Conservation (phyloP, 2,329 filamentous ascomycete species). For the Colletotrichum destructivum region DNA sequence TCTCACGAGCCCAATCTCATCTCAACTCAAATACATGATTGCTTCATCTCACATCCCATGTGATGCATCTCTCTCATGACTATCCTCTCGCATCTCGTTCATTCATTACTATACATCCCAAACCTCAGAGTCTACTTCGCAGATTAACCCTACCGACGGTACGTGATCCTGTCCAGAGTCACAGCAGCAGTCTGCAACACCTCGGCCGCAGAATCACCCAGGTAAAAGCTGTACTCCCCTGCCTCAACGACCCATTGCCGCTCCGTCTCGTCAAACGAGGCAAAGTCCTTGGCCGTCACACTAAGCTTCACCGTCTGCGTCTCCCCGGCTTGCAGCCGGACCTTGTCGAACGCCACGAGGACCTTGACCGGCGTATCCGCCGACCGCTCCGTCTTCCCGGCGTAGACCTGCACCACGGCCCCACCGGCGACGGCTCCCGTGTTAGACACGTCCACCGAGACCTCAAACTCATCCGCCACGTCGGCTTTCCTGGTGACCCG, state of each 20-base stretch:
- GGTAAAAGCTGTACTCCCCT: slow-evolving; percentile 48
- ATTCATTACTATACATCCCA: not conserved
- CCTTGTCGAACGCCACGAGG: slow-evolving; percentile 51
- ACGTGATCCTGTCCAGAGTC: not conserved
- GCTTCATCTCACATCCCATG: no score
- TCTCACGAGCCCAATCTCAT: no score
- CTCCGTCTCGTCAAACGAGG: slow-evolving; percentile 47
- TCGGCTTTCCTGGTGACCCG: slow-evolving; percentile 53
- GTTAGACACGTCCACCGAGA: slow-evolving; percentile 70
- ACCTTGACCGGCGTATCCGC: slow-evolving; percentile 46
- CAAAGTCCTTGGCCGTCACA: slow-evolving; percentile 46
- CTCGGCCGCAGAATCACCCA: slow-evolving; percentile 48
- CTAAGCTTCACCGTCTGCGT: slow-evolving; percentile 38
- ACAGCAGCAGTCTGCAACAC: slow-evolving; percentile 28
- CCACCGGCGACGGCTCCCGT: slow-evolving; percentile 66
- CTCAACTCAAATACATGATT: no score
- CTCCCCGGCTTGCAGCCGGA: slow-evolving; percentile 45
- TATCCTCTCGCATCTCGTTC: not conserved
- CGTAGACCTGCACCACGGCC: slow-evolving; percentile 71
- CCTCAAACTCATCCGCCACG: slow-evolving; percentile 57
- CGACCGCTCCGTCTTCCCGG: slow-evolving; percentile 42
- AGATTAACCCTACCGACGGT: not conserved
- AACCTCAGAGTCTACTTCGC: no score
- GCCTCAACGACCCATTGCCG: slow-evolving; percentile 49
- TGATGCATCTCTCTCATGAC: no score